Evolutionary conservation across 805 yeast species (phyloP).

Genomic region (Yamadazyma sp.): DNA sequence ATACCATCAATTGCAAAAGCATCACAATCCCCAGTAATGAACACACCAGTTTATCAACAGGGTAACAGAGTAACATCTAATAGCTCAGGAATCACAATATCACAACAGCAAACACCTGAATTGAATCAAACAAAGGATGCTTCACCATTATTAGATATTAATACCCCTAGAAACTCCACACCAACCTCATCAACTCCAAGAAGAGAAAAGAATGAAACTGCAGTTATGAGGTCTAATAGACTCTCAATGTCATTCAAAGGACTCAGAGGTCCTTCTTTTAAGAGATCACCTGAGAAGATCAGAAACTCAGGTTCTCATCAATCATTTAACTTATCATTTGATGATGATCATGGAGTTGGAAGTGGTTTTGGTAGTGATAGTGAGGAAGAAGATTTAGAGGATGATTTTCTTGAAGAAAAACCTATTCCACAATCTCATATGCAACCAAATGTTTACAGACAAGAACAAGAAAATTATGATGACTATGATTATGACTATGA

Average conservation of each 20-base stretch:
- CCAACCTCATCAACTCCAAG: too few species aligned
- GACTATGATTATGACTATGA: conserved; percentile 7
- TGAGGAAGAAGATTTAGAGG: conserved; percentile 14
- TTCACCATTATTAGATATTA: too few species aligned
- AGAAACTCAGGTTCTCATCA: conserved; percentile 40
- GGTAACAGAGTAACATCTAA: conserved; percentile 2
- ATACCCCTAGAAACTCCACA: too few species aligned
- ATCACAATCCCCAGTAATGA: too few species aligned
- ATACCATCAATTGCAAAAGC: too few species aligned
- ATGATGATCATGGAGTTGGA: conserved; percentile 31
- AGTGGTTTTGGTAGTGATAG: conserved; percentile 35
- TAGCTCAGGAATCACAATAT: conserved; percentile 12
- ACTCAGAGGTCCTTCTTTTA: conserved; percentile 55
- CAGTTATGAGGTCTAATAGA: too few species aligned
- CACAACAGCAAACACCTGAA: conserved; percentile 13
- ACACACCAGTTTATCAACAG: too few species aligned
- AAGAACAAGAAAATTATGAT: conserved; percentile 1
- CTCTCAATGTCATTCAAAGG: conserved; percentile 62
- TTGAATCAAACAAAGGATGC: too few species aligned
- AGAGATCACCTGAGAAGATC: conserved; percentile 21
- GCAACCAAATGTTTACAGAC: neutral
- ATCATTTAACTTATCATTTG: conserved; percentile 36
- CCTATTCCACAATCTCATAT: neutral
- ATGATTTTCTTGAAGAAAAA: too few species aligned
- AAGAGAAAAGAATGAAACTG: too few species aligned